Percentiles rank a stretch among this genome's conserved stretches.
phyloP scores from a whole-genome alignment of 495 filamentous ascomycete species.

The Paragyromitra xinjiangensis region DNA sequence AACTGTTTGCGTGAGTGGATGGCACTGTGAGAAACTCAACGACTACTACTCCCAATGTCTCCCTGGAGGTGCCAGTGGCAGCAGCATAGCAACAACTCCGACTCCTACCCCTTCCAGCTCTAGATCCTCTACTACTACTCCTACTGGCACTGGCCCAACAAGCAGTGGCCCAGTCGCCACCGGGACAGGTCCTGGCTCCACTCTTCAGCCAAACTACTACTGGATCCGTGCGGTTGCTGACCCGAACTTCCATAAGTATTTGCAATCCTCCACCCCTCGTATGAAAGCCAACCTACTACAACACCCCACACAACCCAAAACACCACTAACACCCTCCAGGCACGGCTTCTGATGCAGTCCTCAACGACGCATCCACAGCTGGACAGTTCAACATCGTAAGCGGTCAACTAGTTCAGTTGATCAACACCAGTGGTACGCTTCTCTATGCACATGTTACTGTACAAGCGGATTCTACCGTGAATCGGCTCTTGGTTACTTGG shows the following conservation, averaged over 20 bases:
- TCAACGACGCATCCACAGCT: slow-evolving; percentile 66
- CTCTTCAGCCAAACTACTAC: slow-evolving; percentile 65
- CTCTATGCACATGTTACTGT: slow-evolving; percentile 60
- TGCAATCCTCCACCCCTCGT: slow-evolving; percentile 62
- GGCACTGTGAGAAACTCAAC: slow-evolving; percentile 49
- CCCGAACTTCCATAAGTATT: slow-evolving; percentile 72
- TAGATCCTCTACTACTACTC: slow-evolving; percentile 9
- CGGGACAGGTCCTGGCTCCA: slow-evolving; percentile 59
- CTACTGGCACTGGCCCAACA: slow-evolving; percentile 19
- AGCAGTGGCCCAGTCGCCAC: slow-evolving; percentile 33
- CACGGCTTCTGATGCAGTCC: slow-evolving; percentile 62
- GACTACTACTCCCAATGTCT: slow-evolving; percentile 59
- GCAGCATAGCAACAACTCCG: slow-evolving; percentile 21
- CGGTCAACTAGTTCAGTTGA: slow-evolving; percentile 67
- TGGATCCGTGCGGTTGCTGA: slow-evolving; percentile 70
- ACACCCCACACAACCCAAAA: background rate
- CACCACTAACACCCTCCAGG: slow-evolving; percentile 59
- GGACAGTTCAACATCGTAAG: slow-evolving; percentile 68
- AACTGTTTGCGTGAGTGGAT: slow-evolving; percentile 42
- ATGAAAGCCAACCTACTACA: slow-evolving; percentile 24
- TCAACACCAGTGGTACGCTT: slow-evolving; percentile 56
- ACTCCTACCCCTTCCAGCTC: slow-evolving; percentile 31
- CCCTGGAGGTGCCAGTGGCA: slow-evolving; percentile 35
- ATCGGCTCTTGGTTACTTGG: slow-evolving; percentile 60
- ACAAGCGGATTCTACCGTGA: slow-evolving; percentile 49